Base-by-base conservation (phyloP, 768 basidiomycete species). In the Tulasnella sp. region DNA sequence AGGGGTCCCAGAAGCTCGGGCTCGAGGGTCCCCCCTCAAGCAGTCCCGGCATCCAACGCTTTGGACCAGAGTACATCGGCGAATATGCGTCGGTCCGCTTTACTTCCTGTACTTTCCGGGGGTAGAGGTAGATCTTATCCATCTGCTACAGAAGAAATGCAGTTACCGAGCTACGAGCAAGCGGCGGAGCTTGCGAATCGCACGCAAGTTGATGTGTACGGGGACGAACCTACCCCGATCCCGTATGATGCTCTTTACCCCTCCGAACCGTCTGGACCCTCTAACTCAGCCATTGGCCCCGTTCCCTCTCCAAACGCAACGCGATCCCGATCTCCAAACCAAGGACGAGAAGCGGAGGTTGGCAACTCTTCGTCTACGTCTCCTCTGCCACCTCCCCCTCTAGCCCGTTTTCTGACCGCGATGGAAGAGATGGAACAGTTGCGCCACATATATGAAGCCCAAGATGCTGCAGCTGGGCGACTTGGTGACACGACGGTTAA, bases 141-240 rank as follows among this genome's bases (percentile, higher is more conserved):
- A 44, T 90, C 91, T n/a, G 93, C 93, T 0, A 92, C 91, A 81
- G 89, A 93, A 84, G 94, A 95, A 85, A 94, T 95, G 84, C 92
- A 90, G 3, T 91, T 91, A 37, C 84, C 94, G 78, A 88, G 84
- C 80, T 95, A 94, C 83, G 93, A 90, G 84, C 87, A 87, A 72
- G 93, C 93, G 8, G 93, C 94, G 24, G 90, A 90, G 69, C 88
- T 90, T 31, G 90, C 88, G 3, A 92, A 93, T 80, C 42, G 81
- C 46, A 50, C 42, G 24, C 31, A 81, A 42, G 34, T 64, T 11
- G 31, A 54, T 31, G 75, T 75, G n/a, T 54, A 50, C 16, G 16
- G 18, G 28, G 12, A 83, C n/a, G 81, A 72, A 75, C 83, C 86
- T 40, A 88, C 83, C 8, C 92, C 91, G 2, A 88, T 91, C 60